Base-by-base conservation (phyloP, 192 early-diverging fungal species). In the Backusella mclennaniae region DNA sequence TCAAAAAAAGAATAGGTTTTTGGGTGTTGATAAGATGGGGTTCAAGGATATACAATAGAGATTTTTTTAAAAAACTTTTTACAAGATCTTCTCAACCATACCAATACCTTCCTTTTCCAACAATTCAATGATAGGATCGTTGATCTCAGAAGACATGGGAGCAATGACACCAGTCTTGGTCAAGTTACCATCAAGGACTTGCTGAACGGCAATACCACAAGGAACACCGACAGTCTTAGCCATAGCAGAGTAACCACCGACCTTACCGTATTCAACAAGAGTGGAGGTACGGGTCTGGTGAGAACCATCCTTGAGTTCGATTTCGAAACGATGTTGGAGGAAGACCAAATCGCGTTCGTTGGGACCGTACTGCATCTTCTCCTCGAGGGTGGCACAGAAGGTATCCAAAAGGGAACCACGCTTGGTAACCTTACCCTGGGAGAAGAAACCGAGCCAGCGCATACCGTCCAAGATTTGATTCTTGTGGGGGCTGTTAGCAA, bases 321-420 rank as follows among this genome's bases (percentile, higher is more conserved):
- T 88, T 79, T 95, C 97, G 81, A 99, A 99, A 82, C 91, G 91
- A 90, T 99, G 97, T 85, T 98, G 97, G 81, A 99, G 89, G 84
- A 99, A 92, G 66, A 98, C 95, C 92, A 99, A 93, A 84, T 99
- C 97, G 77, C 97, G 91, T 85, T 99, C 97, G 49, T 90, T 91
- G 74, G 89, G 86, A 73, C 84, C 93, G 81, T 97, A 99, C 88
- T 96, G 94, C 92, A 97, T 95, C 87, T 96, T 97, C 69, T 96
- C 91, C 84, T 99, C 96, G 11, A 99, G 85, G 17, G 95, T 95
- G 6, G 97, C 96, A 86, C 97, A 99, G 67, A 99, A 89, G 17
- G 95, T 94, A 81, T 99, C 94, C 69, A 97, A 88, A 73, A 89
- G 90, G 74, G 89, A 96, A 63, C 93, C 95, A 53, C 90, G 89